Conservation (phyloP, 192 early-diverging fungal genomes). For the Backusella mclennaniae region DNA sequence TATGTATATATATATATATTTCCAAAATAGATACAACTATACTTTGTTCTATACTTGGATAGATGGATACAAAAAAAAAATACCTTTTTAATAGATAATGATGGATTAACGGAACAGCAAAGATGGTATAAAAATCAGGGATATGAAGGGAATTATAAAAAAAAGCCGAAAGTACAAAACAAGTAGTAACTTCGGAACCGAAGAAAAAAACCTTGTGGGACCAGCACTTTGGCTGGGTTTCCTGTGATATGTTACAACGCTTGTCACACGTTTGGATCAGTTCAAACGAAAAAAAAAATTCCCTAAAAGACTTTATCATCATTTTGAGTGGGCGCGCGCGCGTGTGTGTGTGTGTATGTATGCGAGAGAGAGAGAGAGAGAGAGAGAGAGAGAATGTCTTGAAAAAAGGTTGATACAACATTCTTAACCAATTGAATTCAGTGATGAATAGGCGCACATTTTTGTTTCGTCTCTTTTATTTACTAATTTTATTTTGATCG, state of each 20-base stretch:
- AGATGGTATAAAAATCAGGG: neutral
- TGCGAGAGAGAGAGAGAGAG: no score
- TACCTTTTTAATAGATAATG: neutral
- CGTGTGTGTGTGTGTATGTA: no score
- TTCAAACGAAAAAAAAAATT: neutral
- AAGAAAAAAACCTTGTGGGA: constrained; percentile 11
- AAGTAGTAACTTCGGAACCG: neutral
- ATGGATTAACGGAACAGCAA: neutral
- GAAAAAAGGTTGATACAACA: no score
- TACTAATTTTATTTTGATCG: neutral
- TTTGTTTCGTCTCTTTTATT: neutral
- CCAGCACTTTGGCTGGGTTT: constrained; percentile 1
- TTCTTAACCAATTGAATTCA: neutral
- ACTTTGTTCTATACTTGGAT: neutral
- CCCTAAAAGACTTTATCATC: no score
- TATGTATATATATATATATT: neutral
- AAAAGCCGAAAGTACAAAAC: neutral
- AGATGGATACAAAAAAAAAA: neutral
- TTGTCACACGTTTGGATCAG: neutral
- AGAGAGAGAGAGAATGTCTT: no score
- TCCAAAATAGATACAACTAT: neutral
- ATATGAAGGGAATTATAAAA: neutral
- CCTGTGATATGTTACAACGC: neutral
- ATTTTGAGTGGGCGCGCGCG: no score
- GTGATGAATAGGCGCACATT: neutral